Evolutionary conservation across 441 rosid genomes (phyloP).

Genomic region (Macaranga tanarius): DNA sequence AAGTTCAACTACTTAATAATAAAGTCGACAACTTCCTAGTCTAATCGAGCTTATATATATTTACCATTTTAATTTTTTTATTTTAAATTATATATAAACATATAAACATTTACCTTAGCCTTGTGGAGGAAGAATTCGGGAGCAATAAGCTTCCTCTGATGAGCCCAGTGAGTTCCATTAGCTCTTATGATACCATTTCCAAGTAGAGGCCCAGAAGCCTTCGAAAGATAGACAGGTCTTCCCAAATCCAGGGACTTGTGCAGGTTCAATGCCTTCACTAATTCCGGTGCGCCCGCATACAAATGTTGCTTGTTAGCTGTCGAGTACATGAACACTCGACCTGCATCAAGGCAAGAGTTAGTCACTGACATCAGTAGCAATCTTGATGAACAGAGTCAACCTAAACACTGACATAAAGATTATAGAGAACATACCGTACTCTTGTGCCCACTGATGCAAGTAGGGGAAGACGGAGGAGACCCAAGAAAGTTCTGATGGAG

Average conservation of each 20-base stretch:
- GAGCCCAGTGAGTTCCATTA: conserved; percentile 33
- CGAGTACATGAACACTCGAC: conserved; percentile 23
- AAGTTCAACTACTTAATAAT: too few species aligned
- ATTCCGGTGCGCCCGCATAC: conserved; percentile 13
- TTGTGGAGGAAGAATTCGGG: conserved; percentile 37
- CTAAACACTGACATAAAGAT: background rate
- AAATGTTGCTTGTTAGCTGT: conserved; percentile 28
- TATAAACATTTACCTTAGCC: conserved; percentile 26
- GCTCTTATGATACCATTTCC: conserved; percentile 41
- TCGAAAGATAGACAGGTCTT: conserved; percentile 22
- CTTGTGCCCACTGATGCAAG: conserved; percentile 26
- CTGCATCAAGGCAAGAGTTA: conserved; percentile 6
- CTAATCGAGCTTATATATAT: too few species aligned
- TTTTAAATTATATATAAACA: too few species aligned
- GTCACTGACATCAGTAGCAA: too few species aligned
- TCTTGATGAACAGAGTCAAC: too few species aligned
- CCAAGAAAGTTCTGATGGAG: conserved; percentile 11
- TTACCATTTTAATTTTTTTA: too few species aligned
- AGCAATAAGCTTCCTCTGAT: conserved; percentile 38
- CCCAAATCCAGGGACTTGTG: conserved; percentile 33
- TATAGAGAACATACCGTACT: conserved; percentile 18
- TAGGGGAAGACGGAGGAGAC: conserved; percentile 22
- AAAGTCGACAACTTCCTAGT: too few species aligned
- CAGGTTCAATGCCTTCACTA: conserved; percentile 29
- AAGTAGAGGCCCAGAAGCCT: conserved; percentile 21